These are phyloP conservation scores for Pholiota conissans DNA, from an alignment of 768 basidiomycete species.

Conservation along the genomic window DNA sequence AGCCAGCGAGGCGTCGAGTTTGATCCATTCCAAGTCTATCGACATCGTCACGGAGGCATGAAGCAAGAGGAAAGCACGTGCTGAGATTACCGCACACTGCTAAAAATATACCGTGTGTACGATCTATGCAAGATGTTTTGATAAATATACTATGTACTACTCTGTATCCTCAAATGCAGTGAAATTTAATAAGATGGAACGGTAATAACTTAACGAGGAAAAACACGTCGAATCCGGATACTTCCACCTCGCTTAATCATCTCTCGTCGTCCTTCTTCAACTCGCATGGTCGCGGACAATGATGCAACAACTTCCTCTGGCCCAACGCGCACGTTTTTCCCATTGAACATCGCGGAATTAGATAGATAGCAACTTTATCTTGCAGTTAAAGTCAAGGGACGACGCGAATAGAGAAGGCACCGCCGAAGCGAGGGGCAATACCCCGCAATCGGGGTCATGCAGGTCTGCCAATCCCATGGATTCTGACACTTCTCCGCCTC, in stretches of 20 bases:
- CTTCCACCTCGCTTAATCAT: not conserved
- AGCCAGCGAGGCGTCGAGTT: conserved; percentile 74
- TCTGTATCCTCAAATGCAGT: not conserved
- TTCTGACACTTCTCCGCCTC: not conserved
- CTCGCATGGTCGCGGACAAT: not conserved
- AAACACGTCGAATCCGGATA: not conserved
- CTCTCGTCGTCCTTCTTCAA: not conserved
- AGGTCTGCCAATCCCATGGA: not conserved
- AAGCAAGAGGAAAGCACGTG: conserved; percentile 16
- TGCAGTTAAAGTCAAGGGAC: not conserved
- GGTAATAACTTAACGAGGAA: not conserved
- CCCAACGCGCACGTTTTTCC: not conserved
- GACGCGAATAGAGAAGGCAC: not conserved
- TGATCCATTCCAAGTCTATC: conserved; percentile 92
- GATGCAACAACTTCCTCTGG: conserved; percentile 1
- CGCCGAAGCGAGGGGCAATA: not conserved
- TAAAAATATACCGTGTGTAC: not conserved
- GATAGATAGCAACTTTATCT: not conserved
- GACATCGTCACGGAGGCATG: conserved; percentile 59
- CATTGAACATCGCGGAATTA: not conserved
- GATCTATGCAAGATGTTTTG: not conserved
- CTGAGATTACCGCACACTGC: not conserved
- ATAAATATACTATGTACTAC: not conserved
- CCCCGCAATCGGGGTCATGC: not conserved
- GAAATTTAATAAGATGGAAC: not conserved